A percentile compares a stretch with the other conserved stretches of the same genome.
These are phyloP conservation scores for Hyaloscypha bicolor DNA, from an alignment of 495 filamentous ascomycete genomes.

Conservation along the genomic window DNA sequence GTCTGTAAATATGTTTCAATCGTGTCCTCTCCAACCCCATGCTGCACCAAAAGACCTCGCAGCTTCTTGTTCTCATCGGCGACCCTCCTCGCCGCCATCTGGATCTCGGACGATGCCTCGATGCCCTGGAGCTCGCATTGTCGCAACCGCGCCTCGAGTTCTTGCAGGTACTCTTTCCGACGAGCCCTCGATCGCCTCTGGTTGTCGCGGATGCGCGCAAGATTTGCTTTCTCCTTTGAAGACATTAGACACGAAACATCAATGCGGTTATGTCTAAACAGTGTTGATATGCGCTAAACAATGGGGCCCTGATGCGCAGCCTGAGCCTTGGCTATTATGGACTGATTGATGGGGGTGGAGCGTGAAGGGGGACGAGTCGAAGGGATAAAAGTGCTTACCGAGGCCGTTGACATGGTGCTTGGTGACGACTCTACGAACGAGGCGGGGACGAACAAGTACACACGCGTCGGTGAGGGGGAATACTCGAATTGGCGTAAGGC, in stretches of 20 bases:
- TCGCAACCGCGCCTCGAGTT: conserved; percentile 68
- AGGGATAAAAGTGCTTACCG: conserved; percentile 11
- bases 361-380: neutral
- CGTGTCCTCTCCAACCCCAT: conserved; percentile 47
- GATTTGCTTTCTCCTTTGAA: conserved; percentile 41
- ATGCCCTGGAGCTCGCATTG: conserved; percentile 59
- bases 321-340: neutral
- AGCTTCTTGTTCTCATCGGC: conserved; percentile 64
- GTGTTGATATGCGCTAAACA: neutral
- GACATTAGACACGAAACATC: conserved; percentile 6
- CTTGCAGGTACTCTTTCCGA: conserved; percentile 72
- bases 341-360: too few species aligned
- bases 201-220: conserved; percentile 71
- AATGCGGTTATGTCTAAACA: neutral
- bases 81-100: conserved; percentile 63
- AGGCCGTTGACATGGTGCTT: conserved; percentile 18
- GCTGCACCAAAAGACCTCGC: conserved; percentile 47
- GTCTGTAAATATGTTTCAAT: conserved; percentile 38
- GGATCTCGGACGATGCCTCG: conserved; percentile 61
- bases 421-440: neutral
- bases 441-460: neutral
- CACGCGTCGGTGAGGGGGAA: neutral
- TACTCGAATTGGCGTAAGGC: neutral
- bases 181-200: conserved; percentile 78
- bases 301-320: neutral